Base-by-base conservation (phyloP, 2,329 filamentous ascomycete genomes). In the Xylariaceae sp. region DNA sequence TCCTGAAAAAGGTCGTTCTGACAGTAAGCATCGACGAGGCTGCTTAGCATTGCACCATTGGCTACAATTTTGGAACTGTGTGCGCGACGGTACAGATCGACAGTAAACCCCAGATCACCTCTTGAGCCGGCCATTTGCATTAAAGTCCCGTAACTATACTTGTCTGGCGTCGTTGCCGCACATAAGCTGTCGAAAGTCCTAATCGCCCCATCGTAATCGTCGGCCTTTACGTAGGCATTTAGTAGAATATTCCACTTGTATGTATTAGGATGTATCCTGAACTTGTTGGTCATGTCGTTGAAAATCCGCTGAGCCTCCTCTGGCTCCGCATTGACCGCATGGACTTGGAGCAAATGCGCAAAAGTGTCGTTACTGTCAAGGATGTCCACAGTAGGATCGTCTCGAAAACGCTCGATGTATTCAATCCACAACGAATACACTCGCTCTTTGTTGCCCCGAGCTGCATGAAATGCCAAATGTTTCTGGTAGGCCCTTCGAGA, bases 181-280 rank as follows among this genome's bases (percentile, higher is more conserved):
- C 64, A 79, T 61, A 95, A 80, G 8, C 81, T 74, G 16, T 86
- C 79, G 66, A 96, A 92, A 45, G 82, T 80, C 6, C 78, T 70
- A 54, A 91, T 76, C 11, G 87, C 88, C 5, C 84, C 83, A n/a
- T 85, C 78, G 39, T 90, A 82, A 68, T 95, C 86, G 44, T 85
- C 80, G 1, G 83, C 82, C 64, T 85, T 86, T 16, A 82, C 80
- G 72, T 92, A 84, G 2, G 89, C 87, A 66, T 88, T 85, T 41
- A 98, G 78, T 24, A 96, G 74, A 19, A 87, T 86, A 68, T 96
- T 96, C 88, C 89, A 96, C 61, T 83, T 85, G 31, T 79, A 71
- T 1, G 81, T 71, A 61, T 86, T 84, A 6, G 87, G 88, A 37
- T 76, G 63, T 14, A 89, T 65, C 1, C 77, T 74, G 66, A 87